These are phyloP conservation scores for Ophiocordyceps unilateralis DNA, from an alignment of 2,329 filamentous ascomycete species.

Conservation along the genomic window DNA sequence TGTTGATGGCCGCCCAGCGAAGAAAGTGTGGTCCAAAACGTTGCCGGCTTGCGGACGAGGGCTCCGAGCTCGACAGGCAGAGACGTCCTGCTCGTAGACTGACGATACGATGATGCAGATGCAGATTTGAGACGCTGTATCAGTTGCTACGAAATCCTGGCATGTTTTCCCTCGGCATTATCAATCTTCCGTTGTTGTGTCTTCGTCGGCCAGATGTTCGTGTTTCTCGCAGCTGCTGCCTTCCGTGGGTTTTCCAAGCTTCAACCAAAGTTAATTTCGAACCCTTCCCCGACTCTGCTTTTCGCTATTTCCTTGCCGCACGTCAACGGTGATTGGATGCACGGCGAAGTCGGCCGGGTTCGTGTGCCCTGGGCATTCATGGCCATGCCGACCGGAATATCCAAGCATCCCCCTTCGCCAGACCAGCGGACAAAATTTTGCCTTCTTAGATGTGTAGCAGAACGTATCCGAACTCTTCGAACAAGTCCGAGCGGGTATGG, in stretches of 20 bases:
- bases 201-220: too few species aligned
- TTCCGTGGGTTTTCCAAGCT: conserved; percentile 27
- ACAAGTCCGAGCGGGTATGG: conserved; percentile 58
- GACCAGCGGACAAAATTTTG: conserved; percentile 48
- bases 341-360: conserved; percentile 67
- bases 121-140: too few species aligned
- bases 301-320: conserved; percentile 48
- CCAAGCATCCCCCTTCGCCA: conserved; percentile 44
- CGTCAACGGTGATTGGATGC: conserved; percentile 59
- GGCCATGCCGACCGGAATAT: conserved; percentile 43
- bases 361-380: conserved; percentile 48
- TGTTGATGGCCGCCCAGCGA: conserved; percentile 50
- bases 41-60: conserved; percentile 43
- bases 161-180: too few species aligned
- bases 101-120: too few species aligned
- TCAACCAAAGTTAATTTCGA: conserved; percentile 39
- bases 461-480: conserved; percentile 53
- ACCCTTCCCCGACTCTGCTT: conserved; percentile 45
- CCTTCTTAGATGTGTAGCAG: conserved; percentile 56
- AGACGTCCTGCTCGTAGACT: too few species aligned
- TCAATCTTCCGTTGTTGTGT: too few species aligned
- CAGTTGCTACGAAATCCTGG: too few species aligned
- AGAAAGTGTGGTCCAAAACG: conserved; percentile 49
- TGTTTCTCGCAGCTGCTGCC: too few species aligned
- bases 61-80: conserved; percentile 57